A percentile compares a stretch with the other conserved stretches of the same genome.
These are phyloP conservation scores for Helicostylum pulchrum DNA, from an alignment of 192 early-diverging fungal genomes.

Conservation along the genomic window DNA sequence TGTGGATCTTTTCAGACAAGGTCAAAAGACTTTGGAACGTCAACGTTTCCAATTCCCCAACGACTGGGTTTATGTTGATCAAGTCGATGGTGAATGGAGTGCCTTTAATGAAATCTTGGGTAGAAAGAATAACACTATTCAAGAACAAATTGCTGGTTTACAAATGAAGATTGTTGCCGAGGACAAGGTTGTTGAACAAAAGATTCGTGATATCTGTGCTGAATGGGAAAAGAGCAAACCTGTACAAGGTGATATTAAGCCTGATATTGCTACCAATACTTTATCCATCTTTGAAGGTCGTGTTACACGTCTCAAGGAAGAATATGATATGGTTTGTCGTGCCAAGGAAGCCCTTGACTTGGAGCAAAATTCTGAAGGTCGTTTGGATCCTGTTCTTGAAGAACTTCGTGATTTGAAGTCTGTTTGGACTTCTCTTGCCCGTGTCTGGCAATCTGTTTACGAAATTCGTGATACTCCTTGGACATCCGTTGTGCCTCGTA, in stretches of 20 bases:
- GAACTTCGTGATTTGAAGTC: slow-evolving; percentile 88
- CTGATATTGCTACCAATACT: slow-evolving; percentile 77
- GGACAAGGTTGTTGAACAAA: slow-evolving; percentile 82
- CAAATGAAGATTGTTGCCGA: slow-evolving; percentile 95
- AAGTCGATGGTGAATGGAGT: slow-evolving; percentile 96
- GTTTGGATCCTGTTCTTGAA: slow-evolving; percentile 82
- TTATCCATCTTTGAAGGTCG: slow-evolving; percentile 84
- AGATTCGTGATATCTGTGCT: slow-evolving; percentile 72
- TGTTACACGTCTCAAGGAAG: slow-evolving; percentile 75
- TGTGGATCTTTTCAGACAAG: slow-evolving; percentile 84
- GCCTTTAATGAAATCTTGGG: slow-evolving; percentile 92
- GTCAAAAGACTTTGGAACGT: slow-evolving; percentile 90
- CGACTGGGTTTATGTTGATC: slow-evolving; percentile 95
- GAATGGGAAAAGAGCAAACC: slow-evolving; percentile 98
- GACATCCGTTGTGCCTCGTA: slow-evolving; percentile 84
- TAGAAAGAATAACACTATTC: slow-evolving; percentile 88
- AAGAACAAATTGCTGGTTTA: slow-evolving; percentile 90
- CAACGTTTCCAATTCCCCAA: slow-evolving; percentile 92
- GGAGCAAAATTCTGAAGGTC: slow-evolving; percentile 64
- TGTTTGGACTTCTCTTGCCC: slow-evolving; percentile 84
- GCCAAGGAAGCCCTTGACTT: slow-evolving; percentile 95
- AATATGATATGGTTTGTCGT: slow-evolving; percentile 80
- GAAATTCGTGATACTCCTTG: slow-evolving; percentile 88
- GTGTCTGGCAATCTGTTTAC: slow-evolving; percentile 78
- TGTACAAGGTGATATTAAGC: slow-evolving; percentile 87